Evolutionary conservation across 441 rosid species (phyloP).

Genomic region (Bruguiera hainesii): DNA sequence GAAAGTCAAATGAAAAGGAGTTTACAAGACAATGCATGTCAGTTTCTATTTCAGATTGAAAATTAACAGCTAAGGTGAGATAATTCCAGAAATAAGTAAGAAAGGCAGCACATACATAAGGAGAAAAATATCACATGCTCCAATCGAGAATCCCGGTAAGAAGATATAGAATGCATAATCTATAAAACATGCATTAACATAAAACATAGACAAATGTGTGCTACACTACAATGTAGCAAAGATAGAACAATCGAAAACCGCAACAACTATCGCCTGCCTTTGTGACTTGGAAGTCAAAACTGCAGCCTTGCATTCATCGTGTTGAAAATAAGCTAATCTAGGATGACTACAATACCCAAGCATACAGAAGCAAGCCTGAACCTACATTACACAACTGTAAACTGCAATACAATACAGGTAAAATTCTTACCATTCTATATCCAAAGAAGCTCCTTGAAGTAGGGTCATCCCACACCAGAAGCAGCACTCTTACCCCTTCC

Average conservation of each 20-base stretch:
- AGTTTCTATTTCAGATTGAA: too few species aligned
- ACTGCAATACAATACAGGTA: conserved; percentile 1
- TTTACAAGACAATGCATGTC: too few species aligned
- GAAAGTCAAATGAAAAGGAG: not conserved
- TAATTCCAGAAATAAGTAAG: too few species aligned
- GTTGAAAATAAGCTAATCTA: conserved; percentile 5
- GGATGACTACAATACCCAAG: not conserved
- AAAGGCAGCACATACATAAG: too few species aligned
- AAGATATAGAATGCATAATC: not conserved
- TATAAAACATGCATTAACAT: conserved; percentile 1
- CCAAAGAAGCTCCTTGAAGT: conserved; percentile 93
- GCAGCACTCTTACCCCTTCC: conserved; percentile 97
- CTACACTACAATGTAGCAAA: not conserved
- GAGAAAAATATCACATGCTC: too few species aligned
- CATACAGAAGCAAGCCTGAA: not conserved
- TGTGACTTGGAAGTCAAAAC: not conserved
- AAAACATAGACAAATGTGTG: not conserved
- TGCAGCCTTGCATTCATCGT: not conserved
- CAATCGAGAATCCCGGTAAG: too few species aligned
- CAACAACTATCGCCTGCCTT: not conserved
- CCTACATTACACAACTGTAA: not conserved
- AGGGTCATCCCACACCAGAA: conserved; percentile 97
- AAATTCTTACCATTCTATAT: conserved; percentile 63
- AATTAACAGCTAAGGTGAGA: too few species aligned
- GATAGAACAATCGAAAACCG: not conserved